Base-by-base conservation (phyloP, 2,329 filamentous ascomycete genomes). In the Xylaria sp. region DNA sequence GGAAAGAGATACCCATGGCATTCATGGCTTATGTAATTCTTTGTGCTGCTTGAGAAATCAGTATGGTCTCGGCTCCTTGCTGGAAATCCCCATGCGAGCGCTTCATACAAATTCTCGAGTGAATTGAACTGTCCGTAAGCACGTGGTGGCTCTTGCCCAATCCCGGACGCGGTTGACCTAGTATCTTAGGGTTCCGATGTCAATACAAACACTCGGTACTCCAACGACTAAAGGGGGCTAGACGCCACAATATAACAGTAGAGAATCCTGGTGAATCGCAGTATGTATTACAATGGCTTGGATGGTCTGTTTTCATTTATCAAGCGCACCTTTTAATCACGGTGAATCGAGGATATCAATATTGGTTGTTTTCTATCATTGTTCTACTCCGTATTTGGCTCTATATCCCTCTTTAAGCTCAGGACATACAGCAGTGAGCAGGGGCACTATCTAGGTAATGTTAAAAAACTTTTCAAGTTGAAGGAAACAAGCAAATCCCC, bases 1-100 rank as follows among this genome's bases (percentile, higher is more conserved):
- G 67, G 56, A 65, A 70, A 68, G 68, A 65, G 75, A 76, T 78
- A 76, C 74, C 74, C 74, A 48, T 71, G 64, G 20, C 46, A 59
- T 60, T 33, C 48, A 63, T 61, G 31, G n/a, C 20, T 53, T 59
- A 11, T 33, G 23, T 31, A 31, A 33, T 26, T 62, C 4, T 51
- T 51, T 28, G 31, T 53, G 54, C 20, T 13, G 26, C 11, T 26
- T 44, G 44, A 5, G 11, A 23, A 57, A 53, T 60, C 38, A 26
- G 10, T 13, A 6, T 28, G 17, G 28, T 57, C 17, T 10, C 7
- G 40, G 15, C 60, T 59, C 20, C 15, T 59, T 56, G 15, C 40
- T 20, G 20, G 42, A 51, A 13, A 38, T 20, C 20, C 31, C 15
- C 17, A 31, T 28, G 11, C 51, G 2, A 49, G 20, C 20, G 6